Conservation (phyloP, 1,284 basidiomycete genomes). For the Puccinia coronata region DNA sequence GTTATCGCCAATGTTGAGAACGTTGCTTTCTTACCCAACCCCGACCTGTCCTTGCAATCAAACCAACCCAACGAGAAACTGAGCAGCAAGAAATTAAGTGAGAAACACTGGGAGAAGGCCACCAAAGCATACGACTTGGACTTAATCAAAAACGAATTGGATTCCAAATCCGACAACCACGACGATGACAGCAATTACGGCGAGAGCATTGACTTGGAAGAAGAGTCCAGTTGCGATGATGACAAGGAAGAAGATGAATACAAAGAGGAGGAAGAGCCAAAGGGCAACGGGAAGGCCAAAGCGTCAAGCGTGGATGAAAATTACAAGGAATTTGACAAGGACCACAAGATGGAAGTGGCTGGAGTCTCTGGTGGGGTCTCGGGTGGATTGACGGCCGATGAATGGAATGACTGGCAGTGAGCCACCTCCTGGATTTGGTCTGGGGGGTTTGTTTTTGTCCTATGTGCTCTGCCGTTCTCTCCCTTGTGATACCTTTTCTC, state of each 20-base stretch:
- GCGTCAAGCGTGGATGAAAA: background rate
- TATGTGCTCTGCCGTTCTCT: too few species aligned
- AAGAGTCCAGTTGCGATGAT: background rate
- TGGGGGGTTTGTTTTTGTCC: too few species aligned
- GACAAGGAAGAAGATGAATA: background rate
- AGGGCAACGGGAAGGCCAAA: background rate
- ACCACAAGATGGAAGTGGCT: background rate
- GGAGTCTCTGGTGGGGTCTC: background rate
- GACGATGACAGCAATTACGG: background rate
- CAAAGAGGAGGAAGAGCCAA: background rate
- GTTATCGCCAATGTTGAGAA: background rate
- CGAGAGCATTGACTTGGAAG: background rate
- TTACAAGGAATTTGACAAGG: background rate
- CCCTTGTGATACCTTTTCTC: too few species aligned
- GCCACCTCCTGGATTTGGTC: too few species aligned
- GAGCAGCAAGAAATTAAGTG: conserved; percentile 4
- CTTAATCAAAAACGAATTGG: background rate
- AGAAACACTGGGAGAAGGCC: conserved; percentile 16
- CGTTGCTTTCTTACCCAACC: conserved; percentile 15
- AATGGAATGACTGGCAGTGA: background rate
- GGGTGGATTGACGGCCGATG: background rate
- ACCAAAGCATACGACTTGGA: conserved; percentile 16
- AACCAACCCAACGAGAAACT: conserved; percentile 5
- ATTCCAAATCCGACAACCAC: background rate
- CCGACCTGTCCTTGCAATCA: background rate